Evolutionary conservation across 2,329 filamentous ascomycete species (phyloP), one percentile per base, ranked within the genome.

Genomic region (Sphaerulina populicola): DNA sequence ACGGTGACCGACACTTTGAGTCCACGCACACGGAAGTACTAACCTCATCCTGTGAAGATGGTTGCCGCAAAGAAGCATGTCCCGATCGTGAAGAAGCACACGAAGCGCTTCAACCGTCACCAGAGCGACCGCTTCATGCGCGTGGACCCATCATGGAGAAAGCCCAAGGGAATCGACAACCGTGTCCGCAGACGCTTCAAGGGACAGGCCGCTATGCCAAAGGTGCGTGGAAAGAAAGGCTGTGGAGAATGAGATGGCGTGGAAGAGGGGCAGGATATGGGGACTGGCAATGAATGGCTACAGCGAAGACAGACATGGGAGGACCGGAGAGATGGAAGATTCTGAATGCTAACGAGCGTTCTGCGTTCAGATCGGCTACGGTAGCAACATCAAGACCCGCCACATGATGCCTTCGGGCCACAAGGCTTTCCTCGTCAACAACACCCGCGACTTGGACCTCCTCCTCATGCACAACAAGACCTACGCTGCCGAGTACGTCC

Each of bases 81-180:
- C 73, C 85, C 90, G 71, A 98, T 98, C 82, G 88, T 98, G 73
- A 98, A 98, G 88, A 98, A 98, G 89, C 89, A 89, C 94, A 89
- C 86, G 71, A 88, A 90, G 82, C 82, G 80, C 78, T 98, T 97
- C 86, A 83, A 82, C 77, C 87, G 93, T 74, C 93, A 98, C 80
- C 93, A 98, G 84, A 87, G 82, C 76, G 93, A 97, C 77, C 85
- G 85, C 73, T 98, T 94, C 81, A 95, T 84, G 79, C 85, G 93
- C 73, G 84, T 97, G 66, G 84, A 80, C 71, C 73, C 86, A 65
- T 85, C 82, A 81, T 98, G 93, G 93, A 86, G 93, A 78, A 98
- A 97, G 83, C 93, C 93, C 66, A 98, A 98, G 88, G 93, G 93
- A 88, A 98, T 98, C 77, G 93, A 98, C 79, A 94, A 90, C 81